Conservation (phyloP, 148 eudicot genomes). For the Rhododendron ovatum region DNA sequence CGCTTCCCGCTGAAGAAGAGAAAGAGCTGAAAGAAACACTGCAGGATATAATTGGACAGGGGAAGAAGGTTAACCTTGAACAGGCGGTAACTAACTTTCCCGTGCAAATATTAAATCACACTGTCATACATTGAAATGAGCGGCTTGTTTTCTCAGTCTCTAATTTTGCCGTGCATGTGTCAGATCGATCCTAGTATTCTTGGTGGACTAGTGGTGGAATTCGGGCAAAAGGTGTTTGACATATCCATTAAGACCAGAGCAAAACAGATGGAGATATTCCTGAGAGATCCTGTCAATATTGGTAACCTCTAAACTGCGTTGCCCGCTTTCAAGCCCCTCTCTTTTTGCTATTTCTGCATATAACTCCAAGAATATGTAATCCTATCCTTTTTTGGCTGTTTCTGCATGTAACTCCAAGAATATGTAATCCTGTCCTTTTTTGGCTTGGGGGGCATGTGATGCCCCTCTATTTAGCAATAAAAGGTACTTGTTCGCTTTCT, state of each 20-base stretch:
- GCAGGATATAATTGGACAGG: slow-evolving; percentile 76
- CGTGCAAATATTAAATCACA: not conserved
- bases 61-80: slow-evolving; percentile 63
- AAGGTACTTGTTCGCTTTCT: not conserved
- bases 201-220: slow-evolving; percentile 79
- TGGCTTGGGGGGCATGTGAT: not conserved
- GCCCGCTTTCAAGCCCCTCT: not conserved
- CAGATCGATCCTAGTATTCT: slow-evolving; percentile 79
- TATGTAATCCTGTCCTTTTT: not conserved
- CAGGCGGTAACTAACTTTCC: slow-evolving; percentile 51
- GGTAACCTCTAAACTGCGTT: slow-evolving; percentile 14
- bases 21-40: slow-evolving; percentile 85
- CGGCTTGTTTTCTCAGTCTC: not conserved
- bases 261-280: slow-evolving; percentile 81
- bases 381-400: not conserved
- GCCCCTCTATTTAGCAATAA: not conserved
- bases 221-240: slow-evolving; percentile 69
- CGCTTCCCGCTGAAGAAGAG: slow-evolving; percentile 76
- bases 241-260: slow-evolving; percentile 87
- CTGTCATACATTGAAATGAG: not conserved
- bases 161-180: not conserved
- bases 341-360: not conserved
- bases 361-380: not conserved
- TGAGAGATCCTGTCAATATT: slow-evolving; percentile 54
- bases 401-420: not conserved